phyloP scores from a whole-genome alignment of 495 filamentous ascomycete species.

The Penicillium soppii region DNA sequence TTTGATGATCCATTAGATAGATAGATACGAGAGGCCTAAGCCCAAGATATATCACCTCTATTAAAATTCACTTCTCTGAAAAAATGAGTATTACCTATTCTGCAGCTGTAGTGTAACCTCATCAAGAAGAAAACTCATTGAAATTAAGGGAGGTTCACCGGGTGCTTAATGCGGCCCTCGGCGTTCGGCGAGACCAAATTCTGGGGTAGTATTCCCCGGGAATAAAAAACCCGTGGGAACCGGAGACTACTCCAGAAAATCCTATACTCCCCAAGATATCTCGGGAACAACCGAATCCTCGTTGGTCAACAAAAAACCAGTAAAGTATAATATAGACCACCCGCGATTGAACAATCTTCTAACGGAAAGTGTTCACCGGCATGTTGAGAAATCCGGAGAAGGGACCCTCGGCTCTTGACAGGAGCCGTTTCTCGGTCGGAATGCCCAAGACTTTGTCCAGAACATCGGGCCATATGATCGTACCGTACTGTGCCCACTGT shows the following conservation, averaged over 20 bases:
- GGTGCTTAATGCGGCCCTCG: too few relatives aligned
- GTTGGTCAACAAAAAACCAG: neutral
- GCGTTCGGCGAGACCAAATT: too few relatives aligned
- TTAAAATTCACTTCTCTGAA: too few relatives aligned
- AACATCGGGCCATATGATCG: neutral
- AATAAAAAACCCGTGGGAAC: neutral
- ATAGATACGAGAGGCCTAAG: too few relatives aligned
- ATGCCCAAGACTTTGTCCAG: neutral
- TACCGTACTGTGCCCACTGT: neutral
- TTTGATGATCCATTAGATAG: too few relatives aligned
- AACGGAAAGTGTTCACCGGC: conserved; percentile 12
- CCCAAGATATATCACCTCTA: too few relatives aligned
- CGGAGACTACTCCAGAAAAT: neutral
- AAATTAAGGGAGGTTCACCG: too few relatives aligned
- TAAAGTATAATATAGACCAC: too few relatives aligned
- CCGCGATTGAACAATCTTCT: neutral
- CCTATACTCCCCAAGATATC: neutral
- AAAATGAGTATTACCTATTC: too few relatives aligned
- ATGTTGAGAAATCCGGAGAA: neutral
- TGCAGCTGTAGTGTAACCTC: too few relatives aligned
- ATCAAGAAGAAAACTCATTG: too few relatives aligned
- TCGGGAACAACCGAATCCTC: neutral
- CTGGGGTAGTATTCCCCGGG: neutral
- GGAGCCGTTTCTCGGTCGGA: neutral
- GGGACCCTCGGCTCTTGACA: neutral